Evolutionary conservation across 495 filamentous ascomycete genomes (phyloP).

Genomic region (Penicillium daleae): DNA sequence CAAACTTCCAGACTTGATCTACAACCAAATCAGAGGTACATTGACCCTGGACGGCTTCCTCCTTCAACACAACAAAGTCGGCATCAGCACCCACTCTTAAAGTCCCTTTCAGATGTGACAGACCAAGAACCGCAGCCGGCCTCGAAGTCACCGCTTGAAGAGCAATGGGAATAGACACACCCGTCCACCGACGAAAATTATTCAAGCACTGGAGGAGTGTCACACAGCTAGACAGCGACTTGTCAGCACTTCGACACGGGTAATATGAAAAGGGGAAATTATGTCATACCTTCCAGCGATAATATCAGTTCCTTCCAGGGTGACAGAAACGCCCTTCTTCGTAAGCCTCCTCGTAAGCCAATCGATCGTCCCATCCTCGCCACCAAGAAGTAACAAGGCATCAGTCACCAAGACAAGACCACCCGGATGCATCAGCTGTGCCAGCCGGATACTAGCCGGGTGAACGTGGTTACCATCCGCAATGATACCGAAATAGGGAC

Average conservation of each 20-base stretch:
- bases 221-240: constrained; percentile 43
- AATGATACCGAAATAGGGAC: constrained; percentile 55
- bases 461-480: constrained; percentile 57
- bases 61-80: constrained; percentile 68
- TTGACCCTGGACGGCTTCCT: constrained; percentile 31
- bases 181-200: constrained; percentile 68
- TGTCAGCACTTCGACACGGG: neutral
- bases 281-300: constrained; percentile 61
- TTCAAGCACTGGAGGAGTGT: constrained; percentile 68
- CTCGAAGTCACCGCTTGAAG: constrained; percentile 66
- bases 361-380: constrained; percentile 65
- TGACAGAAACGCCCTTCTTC: constrained; percentile 61
- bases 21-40: constrained; percentile 44
- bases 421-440: constrained; percentile 43
- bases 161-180: constrained; percentile 56
- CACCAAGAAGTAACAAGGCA: constrained; percentile 53
- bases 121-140: constrained; percentile 68
- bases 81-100: constrained; percentile 67
- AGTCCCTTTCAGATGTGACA: constrained; percentile 52
- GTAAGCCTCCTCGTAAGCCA: constrained; percentile 66
- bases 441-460: constrained; percentile 46
- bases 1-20: constrained; percentile 71
- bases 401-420: constrained; percentile 55
- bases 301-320: constrained; percentile 58
- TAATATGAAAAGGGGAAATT: neutral